Conservation (phyloP, 2,329 filamentous ascomycete genomes). For the Trichophyton mentagrophytes region DNA sequence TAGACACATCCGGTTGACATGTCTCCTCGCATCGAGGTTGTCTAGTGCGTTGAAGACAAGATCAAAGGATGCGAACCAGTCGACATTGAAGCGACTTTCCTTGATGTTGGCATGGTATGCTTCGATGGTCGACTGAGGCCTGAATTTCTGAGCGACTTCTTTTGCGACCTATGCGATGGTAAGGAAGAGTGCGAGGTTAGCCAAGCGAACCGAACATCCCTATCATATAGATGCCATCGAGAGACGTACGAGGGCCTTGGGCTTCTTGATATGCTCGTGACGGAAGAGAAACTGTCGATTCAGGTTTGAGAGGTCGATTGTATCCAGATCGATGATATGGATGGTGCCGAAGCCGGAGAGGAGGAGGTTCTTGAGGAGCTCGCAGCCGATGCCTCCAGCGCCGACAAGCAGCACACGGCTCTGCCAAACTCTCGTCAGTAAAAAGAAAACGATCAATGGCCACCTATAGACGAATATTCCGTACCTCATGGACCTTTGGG, state of each 20-base stretch:
- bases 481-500: constrained; percentile 30
- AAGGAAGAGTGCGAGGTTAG: constrained; percentile 14
- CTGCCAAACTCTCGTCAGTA: constrained; percentile 34
- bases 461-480: background rate
- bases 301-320: constrained; percentile 92
- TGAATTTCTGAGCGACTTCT: constrained; percentile 81
- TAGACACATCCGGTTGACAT: constrained; percentile 96
- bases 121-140: constrained; percentile 71
- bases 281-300: constrained; percentile 96
- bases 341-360: constrained; percentile 85
- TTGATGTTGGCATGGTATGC: constrained; percentile 95
- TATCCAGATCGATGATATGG: constrained; percentile 92
- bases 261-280: constrained; percentile 94
- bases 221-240: background rate
- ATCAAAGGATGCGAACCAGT: constrained; percentile 73
- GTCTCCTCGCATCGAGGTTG: constrained; percentile 81
- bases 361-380: constrained; percentile 91
- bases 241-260: constrained; percentile 68
- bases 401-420: constrained; percentile 85
- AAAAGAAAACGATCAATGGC: background rate
- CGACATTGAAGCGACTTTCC: constrained; percentile 68
- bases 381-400: constrained; percentile 92
- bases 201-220: constrained; percentile 6
- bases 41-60: constrained; percentile 95
- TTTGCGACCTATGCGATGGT: constrained; percentile 59